Conservation (phyloP, 1,284 basidiomycete species). For the Exobasidium rhododendri region DNA sequence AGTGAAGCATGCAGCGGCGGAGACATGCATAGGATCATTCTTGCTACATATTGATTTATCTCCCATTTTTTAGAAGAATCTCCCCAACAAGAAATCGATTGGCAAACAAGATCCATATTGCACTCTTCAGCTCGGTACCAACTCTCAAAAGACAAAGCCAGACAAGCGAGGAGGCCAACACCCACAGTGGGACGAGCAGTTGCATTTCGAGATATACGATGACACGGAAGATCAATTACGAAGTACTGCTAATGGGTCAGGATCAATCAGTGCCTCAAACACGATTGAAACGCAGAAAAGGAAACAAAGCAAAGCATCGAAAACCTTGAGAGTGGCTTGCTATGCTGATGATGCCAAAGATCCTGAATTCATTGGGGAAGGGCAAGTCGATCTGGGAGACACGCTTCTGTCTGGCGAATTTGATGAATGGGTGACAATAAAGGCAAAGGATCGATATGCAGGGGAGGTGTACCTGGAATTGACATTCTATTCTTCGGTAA, state of each 20-base stretch:
- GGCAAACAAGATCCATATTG: conserved; percentile 97
- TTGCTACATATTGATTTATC: neutral
- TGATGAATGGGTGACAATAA: conserved; percentile 84
- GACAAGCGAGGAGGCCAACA: conserved; percentile 96
- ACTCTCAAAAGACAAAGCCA: conserved; percentile 65
- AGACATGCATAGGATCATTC: neutral
- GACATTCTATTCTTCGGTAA: conserved; percentile 46
- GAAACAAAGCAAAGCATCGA: conserved; percentile 65
- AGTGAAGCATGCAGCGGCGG: conserved; percentile 55
- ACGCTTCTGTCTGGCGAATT: conserved; percentile 91
- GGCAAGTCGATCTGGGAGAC: conserved; percentile 79
- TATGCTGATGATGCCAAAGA: conserved; percentile 94
- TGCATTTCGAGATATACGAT: conserved; percentile 85
- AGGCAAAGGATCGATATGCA: conserved; percentile 46
- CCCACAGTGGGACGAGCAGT: conserved; percentile 97
- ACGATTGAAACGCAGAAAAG: conserved; percentile 61
- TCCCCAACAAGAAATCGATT: conserved; percentile 51
- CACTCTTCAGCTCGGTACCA: conserved; percentile 66
- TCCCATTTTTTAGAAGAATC: conserved; percentile 30
- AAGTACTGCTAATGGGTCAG: conserved; percentile 18
- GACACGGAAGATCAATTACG: conserved; percentile 67
- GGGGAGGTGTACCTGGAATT: conserved; percentile 54
- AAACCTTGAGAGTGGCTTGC: conserved; percentile 75
- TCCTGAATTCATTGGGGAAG: conserved; percentile 92
- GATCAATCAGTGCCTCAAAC: conserved; percentile 23